Base-by-base conservation (phyloP, 2,329 filamentous ascomycete species). In the Fusarium illudens region DNA sequence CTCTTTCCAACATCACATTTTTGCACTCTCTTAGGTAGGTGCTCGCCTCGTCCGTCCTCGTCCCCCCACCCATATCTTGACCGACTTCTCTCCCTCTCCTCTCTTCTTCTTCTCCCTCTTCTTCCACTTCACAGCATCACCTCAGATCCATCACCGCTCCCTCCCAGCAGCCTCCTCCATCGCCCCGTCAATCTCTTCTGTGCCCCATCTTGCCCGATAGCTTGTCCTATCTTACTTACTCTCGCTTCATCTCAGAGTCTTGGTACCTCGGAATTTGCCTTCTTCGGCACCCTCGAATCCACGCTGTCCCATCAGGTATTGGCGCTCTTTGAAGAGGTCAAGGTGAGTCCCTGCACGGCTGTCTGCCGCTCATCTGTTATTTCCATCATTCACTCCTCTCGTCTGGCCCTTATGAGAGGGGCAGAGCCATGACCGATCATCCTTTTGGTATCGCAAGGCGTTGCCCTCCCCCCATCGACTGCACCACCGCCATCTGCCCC, bases 191-290 rank as follows among this genome's bases (percentile, higher is more conserved):
- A 75, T 75, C 75, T 76, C 74, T 76, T 75, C 75, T 70, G 70
- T 73, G 72, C 76, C 78, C 78, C 82, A 84, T 84, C 82, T 87
- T 87, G 85, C 84, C 86, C 79, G 81, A 83, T 86, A 87, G 83
- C 84, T 85, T 79, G 82, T 82, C 83, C 84, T 83, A 85, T 86
- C 82, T 84, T 84, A 83, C 82, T 84, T 83, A 84, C 80, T 80
- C 82, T 86, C 83, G 82, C 84, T 87, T 84, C 81, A 82, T 82
- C 76, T 79, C 80, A 80, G 77, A 78, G 78, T 79, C 81, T 82
- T 85, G 84, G 84, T 83, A 83, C 78, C 55, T 60, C 81, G 80
- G 78, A 80, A 79, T 81, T 79, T 79, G 75, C 75, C 78, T 71
- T 77, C 69, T 71, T 75, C 74, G 75, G 73, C 74, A 68, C 71